Evolutionary conservation across 2,329 filamentous ascomycete genomes (phyloP).

Genomic region (Aspergillus uvarum): DNA sequence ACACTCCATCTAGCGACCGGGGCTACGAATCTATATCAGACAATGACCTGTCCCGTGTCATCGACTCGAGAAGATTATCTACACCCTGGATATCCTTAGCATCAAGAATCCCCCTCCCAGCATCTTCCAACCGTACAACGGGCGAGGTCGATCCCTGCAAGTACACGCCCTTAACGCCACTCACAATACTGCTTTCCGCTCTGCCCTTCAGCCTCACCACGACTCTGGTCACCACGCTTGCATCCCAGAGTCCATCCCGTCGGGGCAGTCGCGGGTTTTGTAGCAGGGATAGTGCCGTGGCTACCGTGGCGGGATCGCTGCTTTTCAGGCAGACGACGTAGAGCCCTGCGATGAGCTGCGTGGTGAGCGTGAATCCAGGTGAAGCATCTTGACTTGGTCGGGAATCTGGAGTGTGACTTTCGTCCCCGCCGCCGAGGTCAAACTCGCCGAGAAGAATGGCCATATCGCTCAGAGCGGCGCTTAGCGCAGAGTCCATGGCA

Average conservation of each 20-base stretch:
- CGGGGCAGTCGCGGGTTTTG: constrained; percentile 15
- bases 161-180: background rate
- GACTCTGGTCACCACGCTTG: constrained; percentile 9
- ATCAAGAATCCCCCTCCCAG: background rate
- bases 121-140: background rate
- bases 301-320: constrained; percentile 6
- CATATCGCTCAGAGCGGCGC: background rate
- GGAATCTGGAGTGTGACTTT: background rate
- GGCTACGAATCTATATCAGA: too few species aligned
- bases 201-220: background rate
- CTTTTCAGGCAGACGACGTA: constrained; percentile 28
- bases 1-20: too few species aligned
- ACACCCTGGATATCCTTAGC: background rate
- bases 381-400: background rate
- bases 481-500: background rate
- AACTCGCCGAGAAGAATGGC: constrained; percentile 2
- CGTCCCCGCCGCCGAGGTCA: background rate
- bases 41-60: too few species aligned
- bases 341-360: constrained; percentile 23
- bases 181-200: background rate
- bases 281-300: constrained; percentile 18
- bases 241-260: constrained; percentile 27
- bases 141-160: background rate
- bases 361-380: constrained; percentile 23
- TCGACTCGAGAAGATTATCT: too few species aligned